Percentiles rank a stretch among this genome's conserved stretches.
phyloP scores from a whole-genome alignment of 2,329 filamentous ascomycete species.

The Pseudogymnoascus sp. region DNA sequence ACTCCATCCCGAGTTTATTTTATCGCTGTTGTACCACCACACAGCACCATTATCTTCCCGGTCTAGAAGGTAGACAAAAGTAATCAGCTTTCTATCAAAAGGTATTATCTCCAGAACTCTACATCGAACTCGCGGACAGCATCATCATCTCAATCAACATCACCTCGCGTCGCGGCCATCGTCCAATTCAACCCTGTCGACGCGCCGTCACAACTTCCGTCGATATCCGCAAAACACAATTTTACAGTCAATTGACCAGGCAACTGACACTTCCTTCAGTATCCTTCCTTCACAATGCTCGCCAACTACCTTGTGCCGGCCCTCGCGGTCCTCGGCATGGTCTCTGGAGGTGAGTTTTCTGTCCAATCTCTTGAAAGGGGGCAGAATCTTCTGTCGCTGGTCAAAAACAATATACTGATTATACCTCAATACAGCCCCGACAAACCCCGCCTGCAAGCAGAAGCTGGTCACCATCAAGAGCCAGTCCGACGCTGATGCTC shows the following conservation, averaged over 20 bases:
- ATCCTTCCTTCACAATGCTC: constrained; percentile 36
- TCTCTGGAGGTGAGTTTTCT: constrained; percentile 28
- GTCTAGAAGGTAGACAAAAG: not conserved
- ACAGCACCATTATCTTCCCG: not conserved
- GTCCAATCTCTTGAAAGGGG: not conserved
- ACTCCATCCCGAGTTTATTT: not conserved
- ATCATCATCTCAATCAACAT: not conserved
- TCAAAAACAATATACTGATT: constrained; percentile 4
- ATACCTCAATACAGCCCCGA: not conserved
- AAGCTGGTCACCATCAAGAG: constrained; percentile 26
- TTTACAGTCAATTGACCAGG: constrained; percentile 9
- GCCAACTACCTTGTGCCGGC: constrained; percentile 39
- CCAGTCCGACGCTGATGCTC: constrained; percentile 24
- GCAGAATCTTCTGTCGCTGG: not conserved
- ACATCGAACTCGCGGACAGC: not conserved
- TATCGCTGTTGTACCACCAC: not conserved
- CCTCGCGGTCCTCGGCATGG: constrained; percentile 36
- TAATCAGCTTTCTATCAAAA: constrained; percentile 6
- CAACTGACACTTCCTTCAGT: constrained; percentile 17
- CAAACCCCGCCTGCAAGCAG: constrained; percentile 21
- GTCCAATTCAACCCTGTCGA: not conserved
- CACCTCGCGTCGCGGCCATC: not conserved
- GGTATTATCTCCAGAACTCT: not conserved
- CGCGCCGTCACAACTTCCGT: constrained; percentile 6
- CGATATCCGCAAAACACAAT: not conserved